These are phyloP conservation scores for Trichophyton rubrum DNA, from an alignment of 2,329 filamentous ascomycete species.

Conservation along the genomic window DNA sequence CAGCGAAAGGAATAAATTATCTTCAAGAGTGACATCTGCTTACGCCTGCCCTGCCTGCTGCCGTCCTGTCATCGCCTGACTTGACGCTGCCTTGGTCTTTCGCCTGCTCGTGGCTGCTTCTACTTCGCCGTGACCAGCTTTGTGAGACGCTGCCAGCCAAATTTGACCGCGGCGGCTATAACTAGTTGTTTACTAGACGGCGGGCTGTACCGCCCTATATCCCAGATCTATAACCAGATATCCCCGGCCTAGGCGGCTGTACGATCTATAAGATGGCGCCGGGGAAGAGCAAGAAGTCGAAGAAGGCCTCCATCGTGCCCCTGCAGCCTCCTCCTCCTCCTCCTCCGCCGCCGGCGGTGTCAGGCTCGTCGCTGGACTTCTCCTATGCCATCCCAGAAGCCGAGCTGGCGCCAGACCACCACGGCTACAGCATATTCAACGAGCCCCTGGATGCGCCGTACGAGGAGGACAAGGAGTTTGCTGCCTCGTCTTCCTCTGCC, in stretches of 20 bases:
- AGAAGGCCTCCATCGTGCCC: neutral
- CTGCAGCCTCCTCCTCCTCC: too few species aligned
- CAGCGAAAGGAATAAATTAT: too few species aligned
- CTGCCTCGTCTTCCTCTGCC: neutral
- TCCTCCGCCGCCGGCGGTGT: neutral
- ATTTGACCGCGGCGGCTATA: too few species aligned
- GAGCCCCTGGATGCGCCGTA: neutral
- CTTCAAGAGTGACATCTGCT: too few species aligned
- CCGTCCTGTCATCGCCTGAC: too few species aligned
- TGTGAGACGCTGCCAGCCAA: too few species aligned
- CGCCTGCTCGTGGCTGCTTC: too few species aligned
- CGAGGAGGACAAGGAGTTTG: neutral
- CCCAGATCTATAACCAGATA: neutral
- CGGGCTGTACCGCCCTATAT: neutral
- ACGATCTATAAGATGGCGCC: neutral
- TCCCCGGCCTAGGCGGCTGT: neutral
- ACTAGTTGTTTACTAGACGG: too few species aligned
- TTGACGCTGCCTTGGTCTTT: too few species aligned
- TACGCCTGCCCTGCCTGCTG: too few species aligned
- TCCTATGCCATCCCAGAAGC: neutral
- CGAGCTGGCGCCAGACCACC: neutral
- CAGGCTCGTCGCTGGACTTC: neutral
- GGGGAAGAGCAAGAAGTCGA: neutral
- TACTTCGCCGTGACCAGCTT: too few species aligned
- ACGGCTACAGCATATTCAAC: neutral